Evolutionary conservation across 768 basidiomycete species (phyloP).

Genomic region (Suillus lakei): DNA sequence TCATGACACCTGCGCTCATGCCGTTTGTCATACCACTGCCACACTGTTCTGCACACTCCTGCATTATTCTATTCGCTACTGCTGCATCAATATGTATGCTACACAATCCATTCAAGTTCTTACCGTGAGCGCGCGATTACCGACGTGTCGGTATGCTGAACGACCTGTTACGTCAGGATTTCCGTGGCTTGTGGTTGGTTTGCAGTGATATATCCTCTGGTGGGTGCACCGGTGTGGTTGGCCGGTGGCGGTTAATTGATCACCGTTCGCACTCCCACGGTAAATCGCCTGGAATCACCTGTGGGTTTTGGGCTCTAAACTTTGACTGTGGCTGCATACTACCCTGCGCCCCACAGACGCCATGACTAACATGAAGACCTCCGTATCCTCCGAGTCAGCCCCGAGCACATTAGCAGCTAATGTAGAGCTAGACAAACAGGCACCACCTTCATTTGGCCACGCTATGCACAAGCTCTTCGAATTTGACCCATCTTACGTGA

Average conservation of each 20-base stretch:
- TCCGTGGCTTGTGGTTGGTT: neutral
- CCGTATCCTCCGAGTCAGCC: neutral
- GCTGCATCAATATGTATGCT: neutral
- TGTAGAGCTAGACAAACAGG: slow-evolving; percentile 24
- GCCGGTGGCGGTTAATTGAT: neutral
- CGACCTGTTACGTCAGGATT: neutral
- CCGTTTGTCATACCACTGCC: neutral
- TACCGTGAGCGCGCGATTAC: neutral
- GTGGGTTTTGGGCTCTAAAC: neutral
- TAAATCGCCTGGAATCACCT: neutral
- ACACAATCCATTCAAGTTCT: neutral
- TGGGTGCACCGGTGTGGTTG: neutral
- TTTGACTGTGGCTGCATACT: neutral
- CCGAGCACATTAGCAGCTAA: neutral
- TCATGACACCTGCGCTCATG: neutral
- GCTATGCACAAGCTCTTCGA: slow-evolving; percentile 38
- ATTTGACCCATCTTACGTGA: slow-evolving; percentile 50
- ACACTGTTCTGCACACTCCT: neutral
- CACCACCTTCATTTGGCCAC: slow-evolving; percentile 59
- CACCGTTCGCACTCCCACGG: neutral
- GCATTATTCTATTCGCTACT: neutral
- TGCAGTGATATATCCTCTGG: neutral
- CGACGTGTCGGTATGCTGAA: neutral
- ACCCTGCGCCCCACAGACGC: neutral
- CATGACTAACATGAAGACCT: neutral